phyloP scores from a whole-genome alignment of 768 basidiomycete genomes.

The Leccinum disarticulatum region DNA sequence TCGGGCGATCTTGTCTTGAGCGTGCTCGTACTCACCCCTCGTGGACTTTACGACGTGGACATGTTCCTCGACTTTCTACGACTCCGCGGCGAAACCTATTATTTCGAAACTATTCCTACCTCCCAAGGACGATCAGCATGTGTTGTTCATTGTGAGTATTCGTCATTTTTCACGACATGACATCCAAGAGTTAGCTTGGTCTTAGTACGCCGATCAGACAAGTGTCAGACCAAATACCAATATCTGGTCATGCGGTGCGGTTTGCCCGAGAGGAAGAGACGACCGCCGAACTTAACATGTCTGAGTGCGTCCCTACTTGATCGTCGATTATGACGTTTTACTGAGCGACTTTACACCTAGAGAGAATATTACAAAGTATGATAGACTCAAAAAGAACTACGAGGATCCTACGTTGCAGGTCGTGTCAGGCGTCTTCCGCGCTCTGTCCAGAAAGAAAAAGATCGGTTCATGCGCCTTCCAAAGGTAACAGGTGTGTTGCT shows the following conservation, averaged over 20 bases:
- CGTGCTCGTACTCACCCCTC: constrained; percentile 90
- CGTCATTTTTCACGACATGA: neutral
- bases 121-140: constrained; percentile 95
- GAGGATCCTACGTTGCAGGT: constrained; percentile 96
- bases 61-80: constrained; percentile 96
- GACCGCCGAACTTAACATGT: constrained; percentile 90
- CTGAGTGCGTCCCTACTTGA: constrained; percentile 60
- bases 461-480: constrained; percentile 84
- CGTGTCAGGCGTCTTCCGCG: constrained; percentile 91
- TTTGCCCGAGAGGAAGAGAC: constrained; percentile 97
- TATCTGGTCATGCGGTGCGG: constrained; percentile 98
- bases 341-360: constrained; percentile 35
- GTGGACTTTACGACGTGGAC: constrained; percentile 96
- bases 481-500: constrained; percentile 49
- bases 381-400: constrained; percentile 88
- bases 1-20: constrained; percentile 89
- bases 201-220: constrained; percentile 93
- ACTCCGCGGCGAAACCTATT: constrained; percentile 94
- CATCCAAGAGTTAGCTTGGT: constrained; percentile 59
- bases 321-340: neutral
- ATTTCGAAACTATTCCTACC: constrained; percentile 89
- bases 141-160: constrained; percentile 83
- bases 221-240: constrained; percentile 96
- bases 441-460: constrained; percentile 87
- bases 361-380: constrained; percentile 75